Evolutionary conservation across 2,329 filamentous ascomycete genomes (phyloP).

Genomic region (Pseudogymnoascus destructans): DNA sequence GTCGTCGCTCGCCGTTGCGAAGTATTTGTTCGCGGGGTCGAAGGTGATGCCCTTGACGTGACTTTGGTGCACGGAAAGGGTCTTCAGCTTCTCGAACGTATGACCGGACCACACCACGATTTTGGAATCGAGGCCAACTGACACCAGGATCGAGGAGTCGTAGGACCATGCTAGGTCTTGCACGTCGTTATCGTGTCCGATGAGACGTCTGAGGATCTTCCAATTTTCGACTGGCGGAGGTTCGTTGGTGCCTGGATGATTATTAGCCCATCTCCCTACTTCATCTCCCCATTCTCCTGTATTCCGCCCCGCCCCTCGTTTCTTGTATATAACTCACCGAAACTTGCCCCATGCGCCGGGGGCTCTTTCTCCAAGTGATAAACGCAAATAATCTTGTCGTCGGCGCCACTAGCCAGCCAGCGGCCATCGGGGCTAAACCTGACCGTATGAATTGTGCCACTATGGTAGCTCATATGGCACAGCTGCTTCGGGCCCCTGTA

Average conservation of each 20-base stretch:
- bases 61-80: slow-evolving; percentile 80
- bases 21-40: slow-evolving; percentile 97
- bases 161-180: slow-evolving; percentile 96
- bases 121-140: slow-evolving; percentile 93
- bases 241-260: slow-evolving; percentile 56
- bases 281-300: slow-evolving; percentile 10
- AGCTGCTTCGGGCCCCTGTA: slow-evolving; percentile 79
- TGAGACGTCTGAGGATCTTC: slow-evolving; percentile 85
- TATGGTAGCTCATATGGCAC: slow-evolving; percentile 96
- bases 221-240: slow-evolving; percentile 92
- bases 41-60: slow-evolving; percentile 99
- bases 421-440: slow-evolving; percentile 91
- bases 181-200: slow-evolving; percentile 96
- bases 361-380: slow-evolving; percentile 80
- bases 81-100: slow-evolving; percentile 96
- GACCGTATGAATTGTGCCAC: slow-evolving; percentile 92
- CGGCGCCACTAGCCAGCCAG: slow-evolving; percentile 90
- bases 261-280: slow-evolving; percentile 13
- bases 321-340: slow-evolving; percentile 43
- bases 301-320: background rate
- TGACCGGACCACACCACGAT: slow-evolving; percentile 97
- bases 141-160: slow-evolving; percentile 90
- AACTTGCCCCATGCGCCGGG: slow-evolving; percentile 62
- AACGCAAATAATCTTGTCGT: slow-evolving; percentile 98
- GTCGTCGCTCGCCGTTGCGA: slow-evolving; percentile 94